These are phyloP conservation scores for Solanum bulbocastanum DNA, from an alignment of 257 asterid genomes.

Conservation along the genomic window DNA sequence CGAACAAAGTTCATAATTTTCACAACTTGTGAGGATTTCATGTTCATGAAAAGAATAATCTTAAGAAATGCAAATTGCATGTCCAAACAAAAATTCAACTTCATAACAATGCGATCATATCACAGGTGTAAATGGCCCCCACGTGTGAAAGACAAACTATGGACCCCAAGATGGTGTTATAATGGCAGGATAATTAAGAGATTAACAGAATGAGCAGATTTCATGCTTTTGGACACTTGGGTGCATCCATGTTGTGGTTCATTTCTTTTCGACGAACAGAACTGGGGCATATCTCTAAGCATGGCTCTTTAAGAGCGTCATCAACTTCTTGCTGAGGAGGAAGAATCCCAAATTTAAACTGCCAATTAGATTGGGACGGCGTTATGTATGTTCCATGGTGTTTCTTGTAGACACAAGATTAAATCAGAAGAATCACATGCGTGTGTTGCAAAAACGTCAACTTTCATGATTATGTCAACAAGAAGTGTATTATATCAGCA, in stretches of 20 bases:
- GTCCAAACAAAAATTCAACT: neutral
- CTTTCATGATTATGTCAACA: neutral
- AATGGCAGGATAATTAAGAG: neutral
- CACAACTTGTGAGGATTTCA: neutral
- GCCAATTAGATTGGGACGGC: neutral
- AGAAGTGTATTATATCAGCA: neutral
- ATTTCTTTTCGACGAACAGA: conserved; percentile 38
- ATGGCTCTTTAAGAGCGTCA: conserved; percentile 55
- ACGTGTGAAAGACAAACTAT: neutral
- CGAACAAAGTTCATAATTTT: neutral
- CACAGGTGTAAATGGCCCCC: neutral
- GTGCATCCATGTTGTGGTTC: neutral
- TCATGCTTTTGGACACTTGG: conserved; percentile 53
- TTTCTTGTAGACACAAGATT: too few species aligned
- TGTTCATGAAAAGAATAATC: neutral
- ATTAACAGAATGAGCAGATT: neutral
- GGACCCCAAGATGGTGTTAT: neutral
- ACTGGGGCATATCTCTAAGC: conserved; percentile 64
- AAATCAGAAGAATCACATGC: neutral
- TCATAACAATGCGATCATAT: neutral
- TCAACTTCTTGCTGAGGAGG: conserved; percentile 60
- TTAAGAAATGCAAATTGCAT: neutral
- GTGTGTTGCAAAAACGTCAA: neutral
- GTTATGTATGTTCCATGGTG: neutral
- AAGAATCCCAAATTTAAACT: conserved; percentile 73